phyloP scores from a whole-genome alignment of 257 asterid species.

The Nicotiana noctiflora region DNA sequence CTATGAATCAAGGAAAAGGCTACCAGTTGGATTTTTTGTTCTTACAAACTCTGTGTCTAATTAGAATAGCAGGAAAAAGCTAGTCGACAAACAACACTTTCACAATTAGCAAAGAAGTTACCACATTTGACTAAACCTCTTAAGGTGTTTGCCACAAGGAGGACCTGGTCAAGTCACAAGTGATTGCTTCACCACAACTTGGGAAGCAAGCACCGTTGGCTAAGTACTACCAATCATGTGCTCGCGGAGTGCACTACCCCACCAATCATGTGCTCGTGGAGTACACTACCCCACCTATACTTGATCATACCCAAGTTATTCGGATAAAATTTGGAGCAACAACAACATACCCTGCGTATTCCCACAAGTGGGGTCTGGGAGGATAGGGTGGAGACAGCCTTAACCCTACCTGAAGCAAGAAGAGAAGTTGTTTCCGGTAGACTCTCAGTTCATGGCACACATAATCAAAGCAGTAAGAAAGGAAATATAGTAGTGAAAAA shows the following conservation, averaged over 20 bases:
- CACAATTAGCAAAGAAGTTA: not conserved
- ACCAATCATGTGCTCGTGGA: not conserved
- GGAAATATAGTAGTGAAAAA: too few relatives aligned
- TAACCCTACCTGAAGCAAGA: too few relatives aligned
- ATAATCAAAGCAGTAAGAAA: too few relatives aligned
- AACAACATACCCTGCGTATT: too few relatives aligned
- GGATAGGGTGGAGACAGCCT: too few relatives aligned
- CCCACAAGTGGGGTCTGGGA: too few relatives aligned
- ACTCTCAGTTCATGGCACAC: too few relatives aligned
- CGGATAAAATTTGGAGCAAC: too few relatives aligned
- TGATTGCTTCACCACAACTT: not conserved
- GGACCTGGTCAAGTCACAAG: not conserved
- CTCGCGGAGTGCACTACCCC: too few relatives aligned
- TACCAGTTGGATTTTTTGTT: not conserved
- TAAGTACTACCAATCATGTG: not conserved
- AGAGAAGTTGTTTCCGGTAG: too few relatives aligned
- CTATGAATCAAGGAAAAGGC: not conserved
- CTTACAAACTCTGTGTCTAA: not conserved
- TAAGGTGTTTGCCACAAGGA: not conserved
- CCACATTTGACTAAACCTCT: not conserved
- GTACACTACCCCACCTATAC: too few relatives aligned
- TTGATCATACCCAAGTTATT: too few relatives aligned
- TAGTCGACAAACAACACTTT: not conserved
- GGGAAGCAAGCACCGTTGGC: not conserved
- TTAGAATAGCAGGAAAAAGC: not conserved